These are phyloP conservation scores for Pulveroboletus sp. DNA, from an alignment of 768 basidiomycete genomes.

Conservation along the genomic window DNA sequence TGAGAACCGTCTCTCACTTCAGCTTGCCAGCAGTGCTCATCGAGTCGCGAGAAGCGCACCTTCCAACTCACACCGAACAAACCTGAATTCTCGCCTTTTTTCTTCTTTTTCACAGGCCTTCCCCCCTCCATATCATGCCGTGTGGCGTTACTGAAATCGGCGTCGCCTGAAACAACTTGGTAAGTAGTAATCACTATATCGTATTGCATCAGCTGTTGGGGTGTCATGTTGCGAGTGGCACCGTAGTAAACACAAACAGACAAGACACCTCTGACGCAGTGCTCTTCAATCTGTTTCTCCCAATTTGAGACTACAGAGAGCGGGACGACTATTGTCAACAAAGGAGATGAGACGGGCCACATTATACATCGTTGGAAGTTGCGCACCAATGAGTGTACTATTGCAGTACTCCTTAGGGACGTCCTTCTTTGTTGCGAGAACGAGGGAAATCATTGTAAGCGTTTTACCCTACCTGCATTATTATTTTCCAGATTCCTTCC, in stretches of 20 bases:
- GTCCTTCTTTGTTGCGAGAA: conserved; percentile 73
- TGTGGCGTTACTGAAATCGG: conserved; percentile 20
- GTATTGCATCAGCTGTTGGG: conserved; percentile 56
- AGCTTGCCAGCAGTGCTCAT: not conserved
- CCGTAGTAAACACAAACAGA: conserved; percentile 69
- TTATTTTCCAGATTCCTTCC: not conserved
- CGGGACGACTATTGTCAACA: conserved; percentile 54
- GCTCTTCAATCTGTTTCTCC: conserved; percentile 80
- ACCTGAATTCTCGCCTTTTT: conserved; percentile 44
- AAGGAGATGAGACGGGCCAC: not conserved
- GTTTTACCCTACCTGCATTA: conserved; percentile 71
- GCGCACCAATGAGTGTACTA: conserved; percentile 74
- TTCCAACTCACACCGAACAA: conserved; percentile 80
- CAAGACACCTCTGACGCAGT: conserved; percentile 51
- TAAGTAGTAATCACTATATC: conserved; percentile 87
- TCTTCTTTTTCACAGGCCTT: conserved; percentile 47
- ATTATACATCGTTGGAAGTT: not conserved
- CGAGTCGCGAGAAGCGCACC: conserved; percentile 35
- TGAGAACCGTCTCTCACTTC: conserved; percentile 19
- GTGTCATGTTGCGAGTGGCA: conserved; percentile 50
- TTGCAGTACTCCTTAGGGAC: conserved; percentile 51
- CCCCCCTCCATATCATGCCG: conserved; percentile 14
- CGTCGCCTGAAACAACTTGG: conserved; percentile 61
- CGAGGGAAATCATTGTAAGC: conserved; percentile 77
- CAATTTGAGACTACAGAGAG: conserved; percentile 84